These are phyloP conservation scores for Cyberlindnera mississippiensis DNA, from an alignment of 805 yeast genomes.

Conservation along the genomic window DNA sequence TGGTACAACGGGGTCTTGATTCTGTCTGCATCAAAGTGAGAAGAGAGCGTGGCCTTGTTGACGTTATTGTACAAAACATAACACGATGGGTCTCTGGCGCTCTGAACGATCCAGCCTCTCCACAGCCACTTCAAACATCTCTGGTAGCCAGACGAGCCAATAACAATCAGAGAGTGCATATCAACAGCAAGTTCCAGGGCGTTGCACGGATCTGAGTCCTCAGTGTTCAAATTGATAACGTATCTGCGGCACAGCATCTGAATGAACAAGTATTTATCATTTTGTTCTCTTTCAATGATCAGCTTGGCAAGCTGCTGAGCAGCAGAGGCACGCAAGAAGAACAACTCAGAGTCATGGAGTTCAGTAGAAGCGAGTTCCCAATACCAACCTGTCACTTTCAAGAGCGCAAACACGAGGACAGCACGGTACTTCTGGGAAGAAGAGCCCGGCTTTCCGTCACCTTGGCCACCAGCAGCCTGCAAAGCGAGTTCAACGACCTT, in stretches of 20 bases:
- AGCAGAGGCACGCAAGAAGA: slow-evolving; percentile 55
- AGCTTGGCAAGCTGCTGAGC: slow-evolving; percentile 71
- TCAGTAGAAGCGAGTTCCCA: slow-evolving; percentile 53
- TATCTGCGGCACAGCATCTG: slow-evolving; percentile 77
- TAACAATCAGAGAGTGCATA: slow-evolving; percentile 71
- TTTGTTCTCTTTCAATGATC: slow-evolving; percentile 57
- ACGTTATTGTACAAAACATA: slow-evolving; percentile 63
- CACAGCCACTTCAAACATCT: slow-evolving; percentile 86
- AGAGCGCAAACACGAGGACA: slow-evolving; percentile 61
- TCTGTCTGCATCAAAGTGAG: slow-evolving; percentile 79
- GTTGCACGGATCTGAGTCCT: slow-evolving; percentile 59
- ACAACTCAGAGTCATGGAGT: slow-evolving; percentile 64
- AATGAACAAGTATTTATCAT: slow-evolving; percentile 59
- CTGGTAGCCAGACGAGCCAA: slow-evolving; percentile 79
- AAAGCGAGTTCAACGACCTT: slow-evolving; percentile 57
- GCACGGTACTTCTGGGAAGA: slow-evolving; percentile 63
- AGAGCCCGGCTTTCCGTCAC: slow-evolving; percentile 50
- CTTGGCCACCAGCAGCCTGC: slow-evolving; percentile 79
- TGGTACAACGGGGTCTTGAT: slow-evolving; percentile 84
- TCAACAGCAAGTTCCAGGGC: slow-evolving; percentile 86
- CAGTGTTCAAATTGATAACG: slow-evolving; percentile 57
- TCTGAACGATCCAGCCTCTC: slow-evolving; percentile 90
- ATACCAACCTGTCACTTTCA: slow-evolving; percentile 81
- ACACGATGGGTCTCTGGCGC: slow-evolving; percentile 61
- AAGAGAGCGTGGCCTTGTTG: slow-evolving; percentile 45